These are phyloP conservation scores for Lumnitzera racemosa DNA, from an alignment of 345 rosid species.

Conservation along the genomic window DNA sequence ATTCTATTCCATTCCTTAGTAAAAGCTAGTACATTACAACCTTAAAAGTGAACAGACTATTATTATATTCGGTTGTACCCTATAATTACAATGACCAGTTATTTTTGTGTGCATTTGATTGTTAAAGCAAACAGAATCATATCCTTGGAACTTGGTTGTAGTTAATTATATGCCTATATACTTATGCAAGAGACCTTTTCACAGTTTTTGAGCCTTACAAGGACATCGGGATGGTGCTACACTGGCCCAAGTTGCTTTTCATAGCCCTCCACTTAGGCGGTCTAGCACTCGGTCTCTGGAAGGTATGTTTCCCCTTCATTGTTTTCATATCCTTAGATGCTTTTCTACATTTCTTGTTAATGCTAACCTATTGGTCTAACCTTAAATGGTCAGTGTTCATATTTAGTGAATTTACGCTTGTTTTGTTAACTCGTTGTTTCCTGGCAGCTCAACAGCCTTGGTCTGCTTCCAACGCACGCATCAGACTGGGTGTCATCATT, in stretches of 20 bases:
- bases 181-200: constrained; percentile 3
- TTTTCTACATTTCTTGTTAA: background rate
- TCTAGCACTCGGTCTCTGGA: constrained; percentile 92
- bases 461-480: constrained; percentile 97
- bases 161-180: too few relatives aligned
- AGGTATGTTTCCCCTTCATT: constrained; percentile 59
- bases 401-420: background rate
- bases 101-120: too few relatives aligned
- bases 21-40: too few relatives aligned
- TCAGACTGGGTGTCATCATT: constrained; percentile 99
- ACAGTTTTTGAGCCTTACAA: constrained; percentile 98
- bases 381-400: too few relatives aligned
- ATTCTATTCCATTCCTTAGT: too few relatives aligned
- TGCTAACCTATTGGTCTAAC: too few relatives aligned
- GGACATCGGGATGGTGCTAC: constrained; percentile 81
- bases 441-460: constrained; percentile 87
- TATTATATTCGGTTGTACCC: too few relatives aligned
- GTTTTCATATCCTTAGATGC: background rate
- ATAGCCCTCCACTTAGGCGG: constrained; percentile 93
- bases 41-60: too few relatives aligned
- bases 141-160: too few relatives aligned
- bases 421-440: constrained; percentile 3
- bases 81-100: too few relatives aligned
- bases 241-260: constrained; percentile 80
- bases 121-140: too few relatives aligned